Evolutionary conservation across 2,329 filamentous ascomycete species (phyloP), one percentile per base, ranked within the genome.

Genomic region (Clonostachys sp.): DNA sequence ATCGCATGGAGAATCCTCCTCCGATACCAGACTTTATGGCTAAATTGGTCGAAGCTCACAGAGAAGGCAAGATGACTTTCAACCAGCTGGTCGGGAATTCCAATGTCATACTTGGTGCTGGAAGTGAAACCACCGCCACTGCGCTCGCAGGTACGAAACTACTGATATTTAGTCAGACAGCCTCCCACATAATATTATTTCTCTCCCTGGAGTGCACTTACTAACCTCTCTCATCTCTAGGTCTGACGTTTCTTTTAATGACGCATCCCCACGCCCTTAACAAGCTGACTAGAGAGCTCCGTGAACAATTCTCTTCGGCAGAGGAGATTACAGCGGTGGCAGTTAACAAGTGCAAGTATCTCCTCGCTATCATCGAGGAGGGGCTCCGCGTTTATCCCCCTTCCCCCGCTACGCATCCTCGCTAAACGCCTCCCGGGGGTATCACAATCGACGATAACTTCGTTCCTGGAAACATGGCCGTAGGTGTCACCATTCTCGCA

Each of bases 21-120:
- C 24, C 24, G 9, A 30, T 30, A 30, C 24, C 24, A 30, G 24
- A 30, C 24, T 30, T 30, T 30, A 30, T 30, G 24, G 24, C 24
- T 30, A 30, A 30, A 30, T 10, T 30, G 24, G 9, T 30, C 9
- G 24, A 30, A 30, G 24, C 24, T 30, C 24, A 30, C 9, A 8
- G 24, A 30, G 24, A 10, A 30, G 24, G 24, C 9, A 4, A 30
- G 24, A 30, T 30, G 24, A 30, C 24, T 9, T 30, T 30, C 24
- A 30, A 30, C 24, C 24, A 30, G 24, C 9, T 30, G 24, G 24
- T 30, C 9, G 24, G 24, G 24, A 64, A 67, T 51, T 57, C 55
- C 30, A 60, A 59, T 18, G 55, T 61, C 17, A 56, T 63, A 45
- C 59, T 64, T 45, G 47, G 62, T 16, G 62, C 61, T n/a, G 62